phyloP scores from a whole-genome alignment of 768 basidiomycete genomes.

The Vishniacozyma victoriae region DNA sequence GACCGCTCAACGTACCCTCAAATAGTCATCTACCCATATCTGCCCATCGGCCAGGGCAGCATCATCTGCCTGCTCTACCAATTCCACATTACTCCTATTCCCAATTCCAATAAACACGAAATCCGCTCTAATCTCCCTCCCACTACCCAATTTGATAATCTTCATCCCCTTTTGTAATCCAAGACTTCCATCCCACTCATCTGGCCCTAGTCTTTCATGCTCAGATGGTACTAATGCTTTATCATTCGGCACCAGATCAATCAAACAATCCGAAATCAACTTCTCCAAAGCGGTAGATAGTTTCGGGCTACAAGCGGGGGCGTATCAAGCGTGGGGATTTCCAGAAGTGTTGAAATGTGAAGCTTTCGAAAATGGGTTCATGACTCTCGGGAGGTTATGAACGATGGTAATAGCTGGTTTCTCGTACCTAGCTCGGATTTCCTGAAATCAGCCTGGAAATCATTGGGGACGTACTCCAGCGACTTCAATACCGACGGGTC shows the following conservation, averaged over 20 bases:
- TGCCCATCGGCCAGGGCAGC: slow-evolving; percentile 23
- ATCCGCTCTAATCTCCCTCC: slow-evolving; percentile 32
- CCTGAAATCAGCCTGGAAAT: slow-evolving; percentile 9
- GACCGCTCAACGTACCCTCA: slow-evolving; percentile 17
- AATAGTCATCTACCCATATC: slow-evolving; percentile 34
- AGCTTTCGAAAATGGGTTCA: too few relatives aligned
- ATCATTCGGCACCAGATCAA: slow-evolving; percentile 32
- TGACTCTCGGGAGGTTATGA: slow-evolving; percentile 16
- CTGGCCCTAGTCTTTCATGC: not conserved
- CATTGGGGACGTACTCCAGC: slow-evolving; percentile 30
- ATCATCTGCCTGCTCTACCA: slow-evolving; percentile 27
- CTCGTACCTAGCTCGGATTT: slow-evolving; percentile 27
- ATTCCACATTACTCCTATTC: slow-evolving; percentile 27
- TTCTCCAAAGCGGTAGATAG: slow-evolving; percentile 28
- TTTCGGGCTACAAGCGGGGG: slow-evolving; percentile 23
- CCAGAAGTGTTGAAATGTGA: not conserved
- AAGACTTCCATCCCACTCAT: slow-evolving; percentile 24
- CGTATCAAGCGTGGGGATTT: slow-evolving; percentile 1
- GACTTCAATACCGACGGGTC: slow-evolving; percentile 59
- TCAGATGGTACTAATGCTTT: slow-evolving; percentile 20
- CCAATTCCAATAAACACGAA: slow-evolving; percentile 39
- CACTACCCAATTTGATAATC: slow-evolving; percentile 21
- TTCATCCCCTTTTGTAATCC: slow-evolving; percentile 23
- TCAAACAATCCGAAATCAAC: slow-evolving; percentile 17
- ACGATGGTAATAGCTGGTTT: slow-evolving; percentile 35